Conservation (phyloP, 306 rosid species). For the Pterocarpus macrocarpus region DNA sequence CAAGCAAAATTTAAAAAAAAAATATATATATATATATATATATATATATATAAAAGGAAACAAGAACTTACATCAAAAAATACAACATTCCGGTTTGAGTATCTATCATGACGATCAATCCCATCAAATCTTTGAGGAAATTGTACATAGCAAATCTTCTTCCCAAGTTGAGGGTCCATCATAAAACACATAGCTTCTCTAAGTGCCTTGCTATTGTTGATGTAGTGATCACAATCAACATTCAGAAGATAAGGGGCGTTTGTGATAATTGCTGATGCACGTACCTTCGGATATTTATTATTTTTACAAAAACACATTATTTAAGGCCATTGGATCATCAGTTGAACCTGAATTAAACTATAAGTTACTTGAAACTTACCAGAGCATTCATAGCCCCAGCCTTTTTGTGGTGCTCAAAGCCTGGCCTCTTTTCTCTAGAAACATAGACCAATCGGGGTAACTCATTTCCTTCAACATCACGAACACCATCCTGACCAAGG, state of each 20-base stretch:
- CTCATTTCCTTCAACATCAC: constrained; percentile 88
- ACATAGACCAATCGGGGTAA: constrained; percentile 89
- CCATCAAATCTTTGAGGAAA: constrained; percentile 99
- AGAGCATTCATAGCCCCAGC: constrained; percentile 98
- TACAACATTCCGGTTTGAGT: constrained; percentile 95
- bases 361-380: constrained; percentile 55
- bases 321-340: constrained; percentile 2
- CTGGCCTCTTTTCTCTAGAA: constrained; percentile 97
- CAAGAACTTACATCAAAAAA: constrained; percentile 85
- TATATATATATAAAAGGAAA: too few species aligned
- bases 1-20: background rate
- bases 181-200: constrained; percentile 99
- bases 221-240: constrained; percentile 98
- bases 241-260: constrained; percentile 93
- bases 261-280: constrained; percentile 86
- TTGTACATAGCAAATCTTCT: constrained; percentile 93
- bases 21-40: too few species aligned
- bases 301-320: constrained; percentile 38
- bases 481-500: constrained; percentile 87
- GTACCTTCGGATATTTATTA: constrained; percentile 63
- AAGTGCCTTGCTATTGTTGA: constrained; percentile 96
- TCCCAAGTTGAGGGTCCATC: constrained; percentile 98
- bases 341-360: constrained; percentile 21
- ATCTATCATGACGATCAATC: constrained; percentile 93
- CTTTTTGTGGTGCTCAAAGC: constrained; percentile 96